Conservation (phyloP, 371 early-diverging fungal genomes). For the Mucor plumbeus region DNA sequence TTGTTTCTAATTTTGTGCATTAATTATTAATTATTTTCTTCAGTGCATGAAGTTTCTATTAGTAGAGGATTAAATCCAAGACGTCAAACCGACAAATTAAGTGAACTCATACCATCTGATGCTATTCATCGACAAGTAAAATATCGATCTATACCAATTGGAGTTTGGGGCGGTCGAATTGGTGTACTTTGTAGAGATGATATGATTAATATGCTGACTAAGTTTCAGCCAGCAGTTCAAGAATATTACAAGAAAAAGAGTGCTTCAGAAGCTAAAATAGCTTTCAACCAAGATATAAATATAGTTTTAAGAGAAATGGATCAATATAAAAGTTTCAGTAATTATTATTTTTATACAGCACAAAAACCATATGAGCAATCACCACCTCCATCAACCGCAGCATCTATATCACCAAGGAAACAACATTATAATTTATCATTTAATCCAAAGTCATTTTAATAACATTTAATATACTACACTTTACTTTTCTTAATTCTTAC, state of each 20-base stretch:
- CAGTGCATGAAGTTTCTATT: constrained; percentile 26
- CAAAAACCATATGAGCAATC: constrained; percentile 25
- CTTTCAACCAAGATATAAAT: constrained; percentile 17
- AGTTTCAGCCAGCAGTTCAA: constrained; percentile 20
- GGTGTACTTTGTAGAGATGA: constrained; percentile 41
- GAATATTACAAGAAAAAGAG: constrained; percentile 7
- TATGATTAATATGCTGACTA: constrained; percentile 31
- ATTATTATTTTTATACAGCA: constrained; percentile 30
- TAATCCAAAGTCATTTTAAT: constrained; percentile 20
- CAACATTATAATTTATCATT: constrained; percentile 7
- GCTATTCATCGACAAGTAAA: constrained; percentile 28
- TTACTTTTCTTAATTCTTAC: neutral
- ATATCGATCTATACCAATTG: constrained; percentile 42
- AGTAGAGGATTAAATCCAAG: constrained; percentile 27
- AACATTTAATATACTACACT: neutral
- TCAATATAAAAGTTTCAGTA: constrained; percentile 34
- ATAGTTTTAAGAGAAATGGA: constrained; percentile 28
- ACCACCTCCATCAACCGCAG: neutral
- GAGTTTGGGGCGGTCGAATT: constrained; percentile 41
- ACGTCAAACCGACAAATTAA: constrained; percentile 17
- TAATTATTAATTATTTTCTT: neutral
- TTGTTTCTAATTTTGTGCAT: neutral
- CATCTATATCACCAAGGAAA: neutral
- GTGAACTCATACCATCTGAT: constrained; percentile 23
- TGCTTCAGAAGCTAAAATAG: neutral